These are phyloP conservation scores for Mortierella hygrophila DNA, from an alignment of 192 early-diverging fungal species.

Conservation along the genomic window DNA sequence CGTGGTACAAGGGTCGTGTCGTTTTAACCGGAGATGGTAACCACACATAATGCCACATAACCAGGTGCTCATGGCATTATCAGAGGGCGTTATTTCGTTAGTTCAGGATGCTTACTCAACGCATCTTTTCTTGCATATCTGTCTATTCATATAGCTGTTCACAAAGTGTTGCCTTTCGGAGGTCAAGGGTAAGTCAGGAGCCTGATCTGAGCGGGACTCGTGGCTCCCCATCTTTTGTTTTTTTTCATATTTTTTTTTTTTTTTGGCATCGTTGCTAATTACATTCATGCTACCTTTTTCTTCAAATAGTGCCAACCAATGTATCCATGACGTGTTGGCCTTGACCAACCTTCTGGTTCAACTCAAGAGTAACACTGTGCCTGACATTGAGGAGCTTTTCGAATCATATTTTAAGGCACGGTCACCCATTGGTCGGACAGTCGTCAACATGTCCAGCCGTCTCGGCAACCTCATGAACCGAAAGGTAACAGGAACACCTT, in stretches of 20 bases:
- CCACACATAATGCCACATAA: neutral
- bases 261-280: too few relatives aligned
- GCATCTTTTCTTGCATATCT: neutral
- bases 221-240: too few relatives aligned
- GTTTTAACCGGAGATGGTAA: constrained; percentile 42
- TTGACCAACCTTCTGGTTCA: constrained; percentile 20
- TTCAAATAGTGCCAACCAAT: constrained; percentile 24
- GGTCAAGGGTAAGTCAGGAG: constrained; percentile 18
- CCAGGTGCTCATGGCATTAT: neutral
- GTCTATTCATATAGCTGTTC: constrained; percentile 18
- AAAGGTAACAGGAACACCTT: constrained; percentile 8
- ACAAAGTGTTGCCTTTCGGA: constrained; percentile 28
- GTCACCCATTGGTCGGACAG: neutral
- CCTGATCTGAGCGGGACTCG: too few relatives aligned
- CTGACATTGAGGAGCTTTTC: constrained; percentile 23
- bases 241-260: too few relatives aligned
- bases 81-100: neutral
- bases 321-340: constrained; percentile 17
- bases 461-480: constrained; percentile 24
- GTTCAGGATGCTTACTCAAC: neutral
- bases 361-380: constrained; percentile 18
- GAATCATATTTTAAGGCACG: constrained; percentile 25
- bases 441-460: constrained; percentile 26
- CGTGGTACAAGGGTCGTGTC: constrained; percentile 32
- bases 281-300: neutral